A percentile compares a stretch with the other conserved stretches of the same genome.
These are phyloP conservation scores for Breviolum minutum DNA, from an alignment of 73 alveolate genomes.

Conservation along the genomic window DNA sequence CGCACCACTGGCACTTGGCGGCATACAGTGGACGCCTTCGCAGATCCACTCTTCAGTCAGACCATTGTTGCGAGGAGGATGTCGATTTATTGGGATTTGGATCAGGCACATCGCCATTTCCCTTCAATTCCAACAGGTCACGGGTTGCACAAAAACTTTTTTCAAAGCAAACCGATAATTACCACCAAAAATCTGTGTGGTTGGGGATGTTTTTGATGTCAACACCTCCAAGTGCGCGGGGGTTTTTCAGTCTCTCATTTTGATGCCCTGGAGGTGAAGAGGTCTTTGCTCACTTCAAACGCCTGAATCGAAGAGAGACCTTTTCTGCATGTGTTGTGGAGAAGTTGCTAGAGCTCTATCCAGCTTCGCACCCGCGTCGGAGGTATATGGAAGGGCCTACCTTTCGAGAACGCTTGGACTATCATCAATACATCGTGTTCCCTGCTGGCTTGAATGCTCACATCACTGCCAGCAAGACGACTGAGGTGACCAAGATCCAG, in stretches of 20 bases:
- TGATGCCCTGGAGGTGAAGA: slow-evolving; percentile 2
- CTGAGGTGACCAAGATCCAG: slow-evolving; percentile 67
- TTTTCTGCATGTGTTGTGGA: slow-evolving; percentile 88
- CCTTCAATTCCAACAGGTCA: neutral
- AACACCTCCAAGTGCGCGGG: neutral
- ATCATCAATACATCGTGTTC: slow-evolving; percentile 84
- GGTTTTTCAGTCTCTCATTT: neutral
- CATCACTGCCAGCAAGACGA: slow-evolving; percentile 75
- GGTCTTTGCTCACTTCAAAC: slow-evolving; percentile 73
- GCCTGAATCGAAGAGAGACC: slow-evolving; percentile 81
- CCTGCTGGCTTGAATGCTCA: slow-evolving; percentile 90
- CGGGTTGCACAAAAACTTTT: neutral
- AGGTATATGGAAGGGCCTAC: slow-evolving; percentile 89
- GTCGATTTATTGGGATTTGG: slow-evolving; percentile 90
- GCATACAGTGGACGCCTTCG: slow-evolving; percentile 77
- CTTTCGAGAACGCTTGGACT: slow-evolving; percentile 75
- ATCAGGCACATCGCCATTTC: slow-evolving; percentile 46
- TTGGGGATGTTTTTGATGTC: neutral
- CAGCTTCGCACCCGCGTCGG: slow-evolving; percentile 53
- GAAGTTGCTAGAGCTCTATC: slow-evolving; percentile 74
- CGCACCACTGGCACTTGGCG: slow-evolving; percentile 93
- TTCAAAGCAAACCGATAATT: neutral
- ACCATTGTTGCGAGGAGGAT: slow-evolving; percentile 73
- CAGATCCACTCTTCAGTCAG: slow-evolving; percentile 91
- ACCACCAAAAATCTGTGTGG: neutral